These are phyloP conservation scores for Macroventuria anomochaeta DNA, from an alignment of 2,329 filamentous ascomycete genomes.

Conservation along the genomic window DNA sequence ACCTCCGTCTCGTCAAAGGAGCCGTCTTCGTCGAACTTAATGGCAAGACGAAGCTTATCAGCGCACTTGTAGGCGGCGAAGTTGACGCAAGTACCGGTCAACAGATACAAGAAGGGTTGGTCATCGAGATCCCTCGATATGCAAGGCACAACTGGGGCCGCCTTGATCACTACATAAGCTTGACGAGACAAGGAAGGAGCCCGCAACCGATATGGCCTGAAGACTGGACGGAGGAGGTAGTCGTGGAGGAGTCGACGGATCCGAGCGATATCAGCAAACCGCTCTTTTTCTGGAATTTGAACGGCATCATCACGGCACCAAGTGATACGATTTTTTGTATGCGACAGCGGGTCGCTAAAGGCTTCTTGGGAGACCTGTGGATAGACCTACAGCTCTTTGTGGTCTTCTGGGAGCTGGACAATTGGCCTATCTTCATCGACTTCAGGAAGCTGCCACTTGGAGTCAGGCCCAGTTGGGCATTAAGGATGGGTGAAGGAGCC, in stretches of 20 bases:
- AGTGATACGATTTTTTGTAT: not conserved
- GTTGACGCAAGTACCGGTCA: not conserved
- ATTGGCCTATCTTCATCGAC: slow-evolving; percentile 38
- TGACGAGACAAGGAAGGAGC: not conserved
- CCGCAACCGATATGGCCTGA: not conserved
- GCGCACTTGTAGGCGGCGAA: slow-evolving; percentile 17
- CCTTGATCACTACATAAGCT: slow-evolving; percentile 29
- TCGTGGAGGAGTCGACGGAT: slow-evolving; percentile 58
- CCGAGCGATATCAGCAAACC: slow-evolving; percentile 56
- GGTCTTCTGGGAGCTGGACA: slow-evolving; percentile 42
- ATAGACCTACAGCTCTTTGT: slow-evolving; percentile 32
- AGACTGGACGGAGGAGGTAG: slow-evolving; percentile 40
- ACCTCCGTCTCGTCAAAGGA: slow-evolving; percentile 53
- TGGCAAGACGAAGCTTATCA: slow-evolving; percentile 10
- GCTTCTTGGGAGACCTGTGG: slow-evolving; percentile 22
- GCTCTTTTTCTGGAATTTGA: slow-evolving; percentile 60
- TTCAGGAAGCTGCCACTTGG: too few relatives aligned
- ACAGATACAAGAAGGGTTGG: slow-evolving; percentile 14
- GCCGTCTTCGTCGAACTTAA: slow-evolving; percentile 38
- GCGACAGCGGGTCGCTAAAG: slow-evolving; percentile 1
- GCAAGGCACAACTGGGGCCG: slow-evolving; percentile 58
- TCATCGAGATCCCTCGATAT: slow-evolving; percentile 48
- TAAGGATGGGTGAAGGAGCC: not conserved
- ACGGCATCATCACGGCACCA: slow-evolving; percentile 41
- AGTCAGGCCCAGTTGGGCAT: not conserved